Evolutionary conservation across 2,329 filamentous ascomycete genomes (phyloP), one percentile per base, ranked within the genome.

Genomic region (Daldinia eschscholtzii): DNA sequence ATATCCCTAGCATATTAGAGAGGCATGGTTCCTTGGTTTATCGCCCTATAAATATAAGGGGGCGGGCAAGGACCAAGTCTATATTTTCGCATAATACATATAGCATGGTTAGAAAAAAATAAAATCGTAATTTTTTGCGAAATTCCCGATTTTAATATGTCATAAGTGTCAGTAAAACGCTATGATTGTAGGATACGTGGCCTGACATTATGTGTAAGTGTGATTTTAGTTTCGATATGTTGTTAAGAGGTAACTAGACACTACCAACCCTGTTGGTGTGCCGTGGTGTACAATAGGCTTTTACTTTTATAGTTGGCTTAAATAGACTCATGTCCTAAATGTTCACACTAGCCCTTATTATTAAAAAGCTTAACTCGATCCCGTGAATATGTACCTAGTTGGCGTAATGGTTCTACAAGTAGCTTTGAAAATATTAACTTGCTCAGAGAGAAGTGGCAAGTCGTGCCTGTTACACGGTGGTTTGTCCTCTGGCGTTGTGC

Each of bases 1-100:
- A 72, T 72, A 71, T 70, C 70, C 69, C 58, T 62, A 59, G 61
- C 67, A 68, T 70, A 48, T 53, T 66, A 66, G 67, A 66, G 53
- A 60, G 62, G 61, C 44, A 20, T 44, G 65, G 63, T 41, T 63
- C 20, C 59, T 68, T 56, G 61, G 66, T 67, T 67, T 55, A 35
- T 35, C 59, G 65, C 61, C 61, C 46, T 37, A 64, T 46, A 57
- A 55, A 42, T 55, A 65, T 57, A 61, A 37, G 35, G 30, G 52
- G 67, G 59, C 44, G 60, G 35, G 26, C 58, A 46, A 67, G 52
- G 37, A 39, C 53, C 12, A 6, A 44, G 58, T n/a, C 52, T 37
- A 56, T 61, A 61, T 57, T 60, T 57, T 42, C 52, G 50, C 48
- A 61, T 70, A 67, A 70, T 70, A 68, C 50, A 70, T 68, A 70